Conservation (phyloP, 2,329 filamentous ascomycete genomes). For the Elsinoe perseae region DNA sequence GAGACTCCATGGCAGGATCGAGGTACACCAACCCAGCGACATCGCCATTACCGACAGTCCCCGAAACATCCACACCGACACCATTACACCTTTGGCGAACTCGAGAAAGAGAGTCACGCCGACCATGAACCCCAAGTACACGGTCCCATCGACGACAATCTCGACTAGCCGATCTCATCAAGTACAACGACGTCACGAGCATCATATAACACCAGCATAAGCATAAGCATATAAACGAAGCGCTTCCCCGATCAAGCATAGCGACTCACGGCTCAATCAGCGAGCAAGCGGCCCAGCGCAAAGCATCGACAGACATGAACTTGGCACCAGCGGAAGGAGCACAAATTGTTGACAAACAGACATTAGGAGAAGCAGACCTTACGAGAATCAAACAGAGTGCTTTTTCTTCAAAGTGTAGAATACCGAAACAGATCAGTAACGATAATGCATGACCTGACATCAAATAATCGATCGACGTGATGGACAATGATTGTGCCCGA, state of each 20-base stretch:
- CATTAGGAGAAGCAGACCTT: background rate
- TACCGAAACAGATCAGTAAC: background rate
- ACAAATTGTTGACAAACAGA: background rate
- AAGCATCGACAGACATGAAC: conserved; percentile 5
- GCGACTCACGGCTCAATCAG: background rate
- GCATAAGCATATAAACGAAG: conserved; percentile 1
- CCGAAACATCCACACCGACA: conserved; percentile 1
- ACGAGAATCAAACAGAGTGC: background rate
- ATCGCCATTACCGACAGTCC: background rate
- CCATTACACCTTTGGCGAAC: conserved; percentile 7
- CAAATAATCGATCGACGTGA: background rate
- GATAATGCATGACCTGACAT: background rate
- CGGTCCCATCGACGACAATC: conserved; percentile 6
- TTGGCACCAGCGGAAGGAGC: background rate
- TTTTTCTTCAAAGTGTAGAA: background rate
- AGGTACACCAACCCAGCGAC: background rate
- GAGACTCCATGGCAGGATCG: background rate
- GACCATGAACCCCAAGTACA: conserved; percentile 10
- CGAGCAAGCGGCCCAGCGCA: conserved; percentile 11
- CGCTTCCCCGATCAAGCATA: background rate
- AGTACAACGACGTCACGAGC: background rate
- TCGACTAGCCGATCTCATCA: conserved; percentile 2
- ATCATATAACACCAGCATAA: background rate
- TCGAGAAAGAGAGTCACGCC: conserved; percentile 8
- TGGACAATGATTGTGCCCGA: background rate